Conservation (phyloP, 192 early-diverging fungal genomes). For the Gonapodya prolifera region DNA sequence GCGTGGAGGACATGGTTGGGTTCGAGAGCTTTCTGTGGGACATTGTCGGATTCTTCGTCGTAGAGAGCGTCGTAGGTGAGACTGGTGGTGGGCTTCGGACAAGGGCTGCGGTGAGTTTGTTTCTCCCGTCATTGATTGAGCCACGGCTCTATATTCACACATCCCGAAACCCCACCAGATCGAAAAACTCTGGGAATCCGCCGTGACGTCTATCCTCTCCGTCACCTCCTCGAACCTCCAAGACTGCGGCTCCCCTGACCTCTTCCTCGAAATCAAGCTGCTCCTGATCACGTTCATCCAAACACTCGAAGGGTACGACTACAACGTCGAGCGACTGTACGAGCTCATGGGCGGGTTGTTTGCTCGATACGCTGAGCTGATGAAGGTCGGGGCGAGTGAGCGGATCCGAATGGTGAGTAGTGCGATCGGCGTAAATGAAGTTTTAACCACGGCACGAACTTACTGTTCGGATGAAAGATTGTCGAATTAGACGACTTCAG, state of each 20-base stretch:
- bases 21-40: constrained; percentile 74
- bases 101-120: neutral
- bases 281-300: constrained; percentile 77
- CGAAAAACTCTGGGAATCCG: constrained; percentile 79
- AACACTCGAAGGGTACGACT: constrained; percentile 76
- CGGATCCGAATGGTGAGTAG: constrained; percentile 51
- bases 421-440: neutral
- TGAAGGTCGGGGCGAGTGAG: constrained; percentile 53
- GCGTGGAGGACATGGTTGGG: constrained; percentile 40
- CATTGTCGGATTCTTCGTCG: constrained; percentile 91
- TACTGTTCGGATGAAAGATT: constrained; percentile 27
- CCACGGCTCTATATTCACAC: neutral
- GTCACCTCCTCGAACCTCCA: constrained; percentile 66
- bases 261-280: constrained; percentile 68
- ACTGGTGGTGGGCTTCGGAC: constrained; percentile 53
- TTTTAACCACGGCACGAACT: neutral
- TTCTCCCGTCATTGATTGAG: too few relatives aligned
- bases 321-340: constrained; percentile 49
- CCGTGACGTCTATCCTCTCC: constrained; percentile 65
- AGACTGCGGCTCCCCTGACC: constrained; percentile 63
- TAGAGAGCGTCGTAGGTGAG: constrained; percentile 78
- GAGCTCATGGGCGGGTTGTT: constrained; percentile 65
- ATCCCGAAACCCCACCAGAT: constrained; percentile 27
- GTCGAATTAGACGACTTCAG: constrained; percentile 71
- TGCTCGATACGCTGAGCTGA: constrained; percentile 62